Conservation (phyloP, 2,329 filamentous ascomycete species). For the Talaromyces sp. region DNA sequence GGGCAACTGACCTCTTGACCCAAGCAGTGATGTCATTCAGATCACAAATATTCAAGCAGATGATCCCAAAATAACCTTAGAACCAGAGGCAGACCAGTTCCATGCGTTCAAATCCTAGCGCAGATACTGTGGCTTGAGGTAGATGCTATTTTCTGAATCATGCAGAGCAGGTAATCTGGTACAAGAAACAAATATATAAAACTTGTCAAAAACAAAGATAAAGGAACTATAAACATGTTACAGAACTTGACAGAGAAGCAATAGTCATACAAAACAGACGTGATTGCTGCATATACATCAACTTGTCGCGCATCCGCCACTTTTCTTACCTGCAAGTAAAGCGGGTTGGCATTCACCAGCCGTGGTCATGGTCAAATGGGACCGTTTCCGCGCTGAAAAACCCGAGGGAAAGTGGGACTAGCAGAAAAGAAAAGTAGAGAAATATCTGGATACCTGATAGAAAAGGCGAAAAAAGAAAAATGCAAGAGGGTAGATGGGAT, state of each 20-base stretch:
- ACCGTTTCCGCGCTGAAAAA: constrained; percentile 10
- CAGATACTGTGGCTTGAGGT: background rate
- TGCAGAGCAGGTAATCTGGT: background rate
- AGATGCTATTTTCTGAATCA: background rate
- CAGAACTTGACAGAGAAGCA: background rate
- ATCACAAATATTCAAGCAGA: background rate
- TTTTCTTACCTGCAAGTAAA: background rate
- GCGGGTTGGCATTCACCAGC: constrained; percentile 7
- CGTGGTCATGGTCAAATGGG: constrained; percentile 7
- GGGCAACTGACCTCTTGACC: background rate
- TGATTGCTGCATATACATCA: constrained; percentile 10
- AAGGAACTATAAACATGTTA: background rate
- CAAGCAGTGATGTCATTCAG: background rate
- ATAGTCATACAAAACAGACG: background rate
- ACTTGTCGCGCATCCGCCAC: constrained; percentile 10
- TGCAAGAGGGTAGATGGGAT: background rate
- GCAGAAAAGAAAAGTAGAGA: background rate
- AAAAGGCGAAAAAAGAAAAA: background rate
- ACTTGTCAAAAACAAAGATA: background rate
- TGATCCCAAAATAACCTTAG: background rate
- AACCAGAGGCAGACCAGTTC: background rate
- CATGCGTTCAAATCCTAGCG: background rate
- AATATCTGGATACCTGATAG: background rate
- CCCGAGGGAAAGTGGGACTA: constrained; percentile 1
- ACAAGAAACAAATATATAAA: background rate